phyloP scores from a whole-genome alignment of 306 rosid genomes.

The Cajanus cajan region DNA sequence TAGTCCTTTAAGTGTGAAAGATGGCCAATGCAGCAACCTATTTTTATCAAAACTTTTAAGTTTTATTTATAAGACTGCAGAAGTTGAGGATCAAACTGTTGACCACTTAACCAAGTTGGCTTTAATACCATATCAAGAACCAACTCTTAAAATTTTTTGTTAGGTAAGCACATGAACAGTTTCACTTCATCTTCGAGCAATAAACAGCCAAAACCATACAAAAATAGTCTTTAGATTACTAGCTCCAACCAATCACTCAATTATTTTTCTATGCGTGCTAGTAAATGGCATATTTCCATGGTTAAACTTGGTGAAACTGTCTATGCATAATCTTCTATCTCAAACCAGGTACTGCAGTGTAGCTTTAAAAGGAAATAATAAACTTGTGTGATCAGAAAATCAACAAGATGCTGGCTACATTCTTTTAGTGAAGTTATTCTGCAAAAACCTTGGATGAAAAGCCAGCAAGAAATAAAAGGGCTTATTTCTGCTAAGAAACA shows the following conservation, averaged over 20 bases:
- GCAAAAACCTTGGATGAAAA: neutral
- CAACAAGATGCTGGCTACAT: neutral
- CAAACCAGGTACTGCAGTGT: neutral
- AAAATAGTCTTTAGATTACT: neutral
- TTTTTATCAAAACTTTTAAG: neutral
- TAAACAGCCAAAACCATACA: neutral
- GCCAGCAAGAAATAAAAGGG: neutral
- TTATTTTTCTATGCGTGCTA: neutral
- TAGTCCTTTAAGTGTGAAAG: neutral
- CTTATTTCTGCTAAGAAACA: neutral
- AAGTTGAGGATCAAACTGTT: neutral
- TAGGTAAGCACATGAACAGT: neutral
- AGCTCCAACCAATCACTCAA: neutral
- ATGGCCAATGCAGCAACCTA: neutral
- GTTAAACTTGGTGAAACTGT: neutral
- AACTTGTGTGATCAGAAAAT: neutral
- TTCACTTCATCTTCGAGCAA: neutral
- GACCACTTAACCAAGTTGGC: neutral
- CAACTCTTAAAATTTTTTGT: neutral
- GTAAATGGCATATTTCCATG: neutral
- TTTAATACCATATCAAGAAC: neutral
- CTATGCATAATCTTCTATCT: neutral
- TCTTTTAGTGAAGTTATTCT: neutral
- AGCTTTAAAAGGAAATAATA: neutral
- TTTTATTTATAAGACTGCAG: neutral